A percentile compares a stretch with the other conserved stretches of the same genome.
phyloP scores from a whole-genome alignment of 2,329 filamentous ascomycete species.

The Botrytis paeoniae region DNA sequence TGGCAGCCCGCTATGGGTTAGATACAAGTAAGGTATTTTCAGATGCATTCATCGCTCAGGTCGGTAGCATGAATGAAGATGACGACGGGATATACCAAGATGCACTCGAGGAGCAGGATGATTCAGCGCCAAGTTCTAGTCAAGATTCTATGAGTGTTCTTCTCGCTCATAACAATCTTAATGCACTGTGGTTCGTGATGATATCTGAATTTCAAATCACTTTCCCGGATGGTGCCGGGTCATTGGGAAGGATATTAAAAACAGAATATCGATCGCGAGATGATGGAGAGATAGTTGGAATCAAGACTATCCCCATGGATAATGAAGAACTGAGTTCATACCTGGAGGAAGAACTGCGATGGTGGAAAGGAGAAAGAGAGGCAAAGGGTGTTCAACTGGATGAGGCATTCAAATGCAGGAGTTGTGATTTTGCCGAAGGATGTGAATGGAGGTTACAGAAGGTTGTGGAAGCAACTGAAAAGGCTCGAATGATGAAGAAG shows the following conservation, averaged over 20 bases:
- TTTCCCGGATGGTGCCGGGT: conserved; percentile 48
- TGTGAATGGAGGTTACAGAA: conserved; percentile 76
- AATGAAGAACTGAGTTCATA: conserved; percentile 61
- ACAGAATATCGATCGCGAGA: conserved; percentile 51
- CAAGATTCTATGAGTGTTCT: conserved; percentile 42
- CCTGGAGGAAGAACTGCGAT: conserved; percentile 67
- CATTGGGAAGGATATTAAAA: conserved; percentile 55
- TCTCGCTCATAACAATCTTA: conserved; percentile 56
- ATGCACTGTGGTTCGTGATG: conserved; percentile 60
- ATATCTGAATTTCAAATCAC: conserved; percentile 53
- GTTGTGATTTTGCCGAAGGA: conserved; percentile 75
- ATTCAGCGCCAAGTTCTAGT: conserved; percentile 26
- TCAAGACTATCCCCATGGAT: conserved; percentile 65
- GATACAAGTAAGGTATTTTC: conserved; percentile 67
- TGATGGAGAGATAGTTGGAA: conserved; percentile 53
- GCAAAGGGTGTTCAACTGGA: conserved; percentile 75
- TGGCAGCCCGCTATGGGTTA: conserved; percentile 71
- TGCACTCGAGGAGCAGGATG: conserved; percentile 34
- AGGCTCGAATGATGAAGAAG: conserved; percentile 26
- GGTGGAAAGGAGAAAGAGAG: conserved; percentile 78
- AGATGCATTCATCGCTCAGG: conserved; percentile 73
- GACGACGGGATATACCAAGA: conserved; percentile 51
- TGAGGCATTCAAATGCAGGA: conserved; percentile 84
- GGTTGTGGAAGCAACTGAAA: conserved; percentile 54
- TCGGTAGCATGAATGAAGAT: conserved; percentile 66